Evolutionary conservation across 83 land plant genomes (phyloP).

Genomic region (Diphasiastrum complanatum): DNA sequence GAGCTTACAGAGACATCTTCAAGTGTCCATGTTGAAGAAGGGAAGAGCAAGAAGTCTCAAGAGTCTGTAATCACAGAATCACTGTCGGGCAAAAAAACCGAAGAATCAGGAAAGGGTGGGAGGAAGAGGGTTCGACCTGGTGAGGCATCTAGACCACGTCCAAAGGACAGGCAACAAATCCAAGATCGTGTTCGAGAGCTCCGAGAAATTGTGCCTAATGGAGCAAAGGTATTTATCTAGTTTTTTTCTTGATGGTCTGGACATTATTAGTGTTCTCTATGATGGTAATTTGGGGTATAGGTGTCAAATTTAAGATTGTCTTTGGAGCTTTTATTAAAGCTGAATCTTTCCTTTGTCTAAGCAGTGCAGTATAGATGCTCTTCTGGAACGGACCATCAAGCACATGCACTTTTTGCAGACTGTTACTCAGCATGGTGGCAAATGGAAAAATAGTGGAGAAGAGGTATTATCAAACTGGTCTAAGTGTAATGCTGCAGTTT

Average conservation of each 20-base stretch:
- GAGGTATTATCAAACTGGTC: too few relatives aligned
- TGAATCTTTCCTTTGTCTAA: constrained; percentile 6
- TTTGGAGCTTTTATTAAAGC: not conserved
- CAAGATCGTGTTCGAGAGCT: constrained; percentile 73
- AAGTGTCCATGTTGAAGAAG: too few relatives aligned
- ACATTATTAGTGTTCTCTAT: too few relatives aligned
- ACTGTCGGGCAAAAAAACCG: constrained; percentile 29
- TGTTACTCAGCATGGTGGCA: constrained; percentile 61
- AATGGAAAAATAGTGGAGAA: too few relatives aligned
- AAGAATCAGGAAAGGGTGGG: constrained; percentile 25
- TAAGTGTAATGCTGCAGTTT: too few relatives aligned
- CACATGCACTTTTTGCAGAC: constrained; percentile 70
- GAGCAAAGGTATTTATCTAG: constrained; percentile 63
- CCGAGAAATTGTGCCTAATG: constrained; percentile 64
- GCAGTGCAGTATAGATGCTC: constrained; percentile 76
- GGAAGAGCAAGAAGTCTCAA: too few relatives aligned
- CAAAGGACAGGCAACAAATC: constrained; percentile 69
- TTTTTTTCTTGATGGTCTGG: too few relatives aligned
- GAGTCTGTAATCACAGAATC: too few relatives aligned
- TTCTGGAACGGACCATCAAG: constrained; percentile 73
- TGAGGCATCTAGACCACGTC: constrained; percentile 57
- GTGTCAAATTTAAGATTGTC: not conserved
- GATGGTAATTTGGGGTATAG: not conserved
- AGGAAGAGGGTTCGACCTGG: constrained; percentile 63
- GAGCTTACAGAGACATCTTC: too few relatives aligned